Conservation (phyloP, 192 early-diverging fungal species). For the Chytriomyces sp. region DNA sequence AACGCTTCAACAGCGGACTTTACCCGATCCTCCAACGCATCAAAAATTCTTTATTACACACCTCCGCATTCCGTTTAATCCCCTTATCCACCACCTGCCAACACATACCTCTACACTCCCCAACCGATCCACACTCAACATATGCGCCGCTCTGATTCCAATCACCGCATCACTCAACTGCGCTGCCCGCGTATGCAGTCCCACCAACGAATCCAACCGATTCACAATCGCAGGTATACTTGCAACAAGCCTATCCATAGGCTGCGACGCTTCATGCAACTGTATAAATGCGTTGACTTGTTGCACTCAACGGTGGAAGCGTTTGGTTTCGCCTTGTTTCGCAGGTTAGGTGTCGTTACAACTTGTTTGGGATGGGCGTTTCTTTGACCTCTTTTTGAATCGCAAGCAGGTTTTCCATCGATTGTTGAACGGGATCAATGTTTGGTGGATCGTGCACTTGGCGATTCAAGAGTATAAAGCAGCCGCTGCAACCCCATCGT, state of each 20-base stretch:
- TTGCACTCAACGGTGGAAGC: not conserved
- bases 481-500: not conserved
- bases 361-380: not conserved
- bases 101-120: not conserved
- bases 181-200: not conserved
- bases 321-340: not conserved
- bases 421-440: not conserved
- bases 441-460: not conserved
- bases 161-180: not conserved
- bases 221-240: not conserved
- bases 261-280: not conserved
- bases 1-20: not conserved
- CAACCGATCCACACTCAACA: not conserved
- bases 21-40: not conserved
- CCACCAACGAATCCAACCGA: not conserved
- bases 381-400: not conserved
- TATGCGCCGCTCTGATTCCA: not conserved
- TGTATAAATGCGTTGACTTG: not conserved
- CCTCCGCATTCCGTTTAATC: not conserved
- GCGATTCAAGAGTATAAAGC: slow-evolving; percentile 1
- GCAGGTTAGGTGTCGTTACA: not conserved
- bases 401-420: not conserved
- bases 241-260: not conserved
- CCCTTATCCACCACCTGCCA: not conserved
- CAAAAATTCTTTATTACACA: not conserved